A percentile compares a stretch with the other conserved stretches of the same genome.
Evolutionary conservation across 257 asterid species (phyloP).

Genomic region (Solanum infundibuliforme): DNA sequence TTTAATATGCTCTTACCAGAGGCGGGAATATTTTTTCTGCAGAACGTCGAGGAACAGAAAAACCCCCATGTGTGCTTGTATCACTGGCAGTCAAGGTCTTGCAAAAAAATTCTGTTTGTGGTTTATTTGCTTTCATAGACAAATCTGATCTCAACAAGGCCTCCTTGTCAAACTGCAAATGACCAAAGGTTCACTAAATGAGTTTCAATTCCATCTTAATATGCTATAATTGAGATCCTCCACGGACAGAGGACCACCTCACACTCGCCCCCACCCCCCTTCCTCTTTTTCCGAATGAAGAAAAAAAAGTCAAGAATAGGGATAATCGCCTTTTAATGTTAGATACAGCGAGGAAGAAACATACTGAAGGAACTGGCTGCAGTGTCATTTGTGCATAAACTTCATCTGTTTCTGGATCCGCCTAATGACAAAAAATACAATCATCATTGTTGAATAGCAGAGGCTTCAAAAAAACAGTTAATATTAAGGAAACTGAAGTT

Average conservation of each 20-base stretch:
- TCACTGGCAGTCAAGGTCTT: constrained; percentile 97
- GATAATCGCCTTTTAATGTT: not conserved
- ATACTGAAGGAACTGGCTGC: constrained; percentile 54
- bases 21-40: constrained; percentile 97
- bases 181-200: not conserved
- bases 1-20: constrained; percentile 31
- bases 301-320: not conserved
- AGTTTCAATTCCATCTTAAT: not conserved
- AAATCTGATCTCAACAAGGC: constrained; percentile 75
- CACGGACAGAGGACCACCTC: not conserved
- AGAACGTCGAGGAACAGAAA: constrained; percentile 96
- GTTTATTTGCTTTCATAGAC: constrained; percentile 71
- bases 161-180: constrained; percentile 75
- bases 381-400: constrained; percentile 98
- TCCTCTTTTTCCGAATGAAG: not conserved
- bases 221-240: not conserved
- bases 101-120: constrained; percentile 89
- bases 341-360: not conserved
- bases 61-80: constrained; percentile 99
- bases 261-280: not conserved
- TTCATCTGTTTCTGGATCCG: constrained; percentile 95
- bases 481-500: not conserved
- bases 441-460: not conserved
- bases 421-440: constrained; percentile 29
- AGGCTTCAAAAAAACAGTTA: not conserved